Evolutionary conservation across 371 early-diverging fungal genomes (phyloP).

Genomic region (Lichtheimia ornata): DNA sequence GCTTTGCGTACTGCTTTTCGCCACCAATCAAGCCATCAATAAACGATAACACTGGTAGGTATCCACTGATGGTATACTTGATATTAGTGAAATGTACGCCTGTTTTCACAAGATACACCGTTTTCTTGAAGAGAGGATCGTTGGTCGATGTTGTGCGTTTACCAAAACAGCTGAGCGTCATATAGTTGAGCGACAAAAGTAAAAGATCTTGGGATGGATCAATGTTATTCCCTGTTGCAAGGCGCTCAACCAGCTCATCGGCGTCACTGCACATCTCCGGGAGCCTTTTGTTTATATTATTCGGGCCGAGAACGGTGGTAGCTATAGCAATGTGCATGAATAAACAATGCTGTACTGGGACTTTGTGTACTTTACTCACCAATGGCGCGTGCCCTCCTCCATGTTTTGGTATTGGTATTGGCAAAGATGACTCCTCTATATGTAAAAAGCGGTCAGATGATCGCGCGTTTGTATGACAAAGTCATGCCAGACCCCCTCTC

Average conservation of each 20-base stretch:
- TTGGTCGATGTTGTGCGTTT: constrained; percentile 7
- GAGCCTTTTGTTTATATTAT: too few relatives aligned
- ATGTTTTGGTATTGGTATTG: too few relatives aligned
- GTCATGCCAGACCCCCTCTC: too few relatives aligned
- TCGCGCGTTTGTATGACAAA: too few relatives aligned
- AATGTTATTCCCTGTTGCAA: neutral
- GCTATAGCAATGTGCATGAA: too few relatives aligned
- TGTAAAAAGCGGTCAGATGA: too few relatives aligned
- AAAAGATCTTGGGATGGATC: neutral
- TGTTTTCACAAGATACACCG: neutral
- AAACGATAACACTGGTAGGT: neutral
- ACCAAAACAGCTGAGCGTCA: neutral
- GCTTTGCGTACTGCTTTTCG: neutral
- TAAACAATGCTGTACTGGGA: too few relatives aligned
- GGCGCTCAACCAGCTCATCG: neutral
- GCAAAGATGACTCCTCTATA: too few relatives aligned
- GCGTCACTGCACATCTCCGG: neutral
- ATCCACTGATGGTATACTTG: constrained; percentile 1
- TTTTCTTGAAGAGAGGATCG: neutral
- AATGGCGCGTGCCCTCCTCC: too few relatives aligned
- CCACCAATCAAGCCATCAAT: neutral
- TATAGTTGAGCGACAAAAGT: neutral
- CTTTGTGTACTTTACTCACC: too few relatives aligned
- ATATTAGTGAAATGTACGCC: neutral
- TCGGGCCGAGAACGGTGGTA: too few relatives aligned